These are phyloP conservation scores for Gossypium arboreum DNA, from an alignment of 345 rosid genomes.

Conservation along the genomic window DNA sequence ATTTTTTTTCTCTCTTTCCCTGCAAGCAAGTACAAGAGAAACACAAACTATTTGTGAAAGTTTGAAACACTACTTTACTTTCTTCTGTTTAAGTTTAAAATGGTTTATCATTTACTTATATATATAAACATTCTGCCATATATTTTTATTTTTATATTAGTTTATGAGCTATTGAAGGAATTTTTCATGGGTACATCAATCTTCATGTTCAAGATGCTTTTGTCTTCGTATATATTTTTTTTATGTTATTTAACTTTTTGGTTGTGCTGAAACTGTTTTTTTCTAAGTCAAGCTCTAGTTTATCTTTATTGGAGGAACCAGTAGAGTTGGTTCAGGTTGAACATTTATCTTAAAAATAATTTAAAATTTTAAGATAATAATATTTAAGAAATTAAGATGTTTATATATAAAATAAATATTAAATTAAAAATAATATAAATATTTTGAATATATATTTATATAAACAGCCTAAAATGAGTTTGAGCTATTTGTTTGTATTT, in stretches of 20 bases:
- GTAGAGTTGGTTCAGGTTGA: no score
- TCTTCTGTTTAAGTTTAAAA: background rate
- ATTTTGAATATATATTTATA: no score
- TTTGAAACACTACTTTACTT: background rate
- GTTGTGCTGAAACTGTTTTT: background rate
- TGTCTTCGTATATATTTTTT: background rate
- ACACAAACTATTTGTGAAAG: background rate
- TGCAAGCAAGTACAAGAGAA: background rate
- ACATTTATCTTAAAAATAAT: no score
- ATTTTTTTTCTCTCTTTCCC: background rate
- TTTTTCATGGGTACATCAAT: background rate
- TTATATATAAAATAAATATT: no score
- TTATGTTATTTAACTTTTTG: background rate
- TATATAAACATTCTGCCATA: background rate
- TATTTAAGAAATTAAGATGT: no score
- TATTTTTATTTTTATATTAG: no score
- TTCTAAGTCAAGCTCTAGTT: background rate
- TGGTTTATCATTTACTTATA: background rate
- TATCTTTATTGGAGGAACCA: background rate
- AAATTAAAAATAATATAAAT: no score
- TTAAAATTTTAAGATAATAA: no score
- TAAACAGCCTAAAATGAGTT: no score
- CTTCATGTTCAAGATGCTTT: no score
- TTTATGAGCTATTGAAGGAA: background rate
- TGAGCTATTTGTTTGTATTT: no score